Conservation (phyloP, 257 asterid species). For the Eustoma russellianum region DNA sequence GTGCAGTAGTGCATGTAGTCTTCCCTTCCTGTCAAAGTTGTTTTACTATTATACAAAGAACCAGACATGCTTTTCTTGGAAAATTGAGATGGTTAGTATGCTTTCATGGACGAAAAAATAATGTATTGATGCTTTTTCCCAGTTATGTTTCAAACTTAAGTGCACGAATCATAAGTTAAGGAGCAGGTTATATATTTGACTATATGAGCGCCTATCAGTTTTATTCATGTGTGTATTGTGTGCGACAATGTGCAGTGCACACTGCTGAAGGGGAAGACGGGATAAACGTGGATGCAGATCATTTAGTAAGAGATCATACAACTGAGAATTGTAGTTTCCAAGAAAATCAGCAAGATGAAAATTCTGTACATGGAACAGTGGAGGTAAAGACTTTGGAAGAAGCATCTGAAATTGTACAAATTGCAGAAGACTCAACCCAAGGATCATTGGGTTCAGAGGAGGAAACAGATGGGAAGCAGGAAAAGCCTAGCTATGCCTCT, state of each 20-base stretch:
- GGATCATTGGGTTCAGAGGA: constrained; percentile 37
- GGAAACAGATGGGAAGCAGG: constrained; percentile 44
- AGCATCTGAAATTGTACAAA: constrained; percentile 31
- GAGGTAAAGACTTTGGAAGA: constrained; percentile 41
- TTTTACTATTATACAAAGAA: neutral
- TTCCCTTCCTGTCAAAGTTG: neutral
- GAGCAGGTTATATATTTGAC: too few species aligned
- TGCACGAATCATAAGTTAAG: too few species aligned
- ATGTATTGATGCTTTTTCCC: neutral
- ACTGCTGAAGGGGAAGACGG: constrained; percentile 56
- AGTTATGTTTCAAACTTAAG: neutral
- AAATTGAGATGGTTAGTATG: neutral
- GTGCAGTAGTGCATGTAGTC: too few species aligned
- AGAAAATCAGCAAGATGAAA: constrained; percentile 39
- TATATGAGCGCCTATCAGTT: neutral
- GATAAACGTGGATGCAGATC: constrained; percentile 38
- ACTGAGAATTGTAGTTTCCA: constrained; percentile 46
- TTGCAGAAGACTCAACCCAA: constrained; percentile 20
- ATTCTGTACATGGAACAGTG: constrained; percentile 26
- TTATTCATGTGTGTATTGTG: neutral
- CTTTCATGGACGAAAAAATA: neutral
- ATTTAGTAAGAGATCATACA: constrained; percentile 39
- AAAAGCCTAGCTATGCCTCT: constrained; percentile 65
- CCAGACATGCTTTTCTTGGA: neutral
- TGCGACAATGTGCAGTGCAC: constrained; percentile 31